Base-by-base conservation (phyloP, 805 yeast genomes). In the Wickerhamiella bombiphila region DNA sequence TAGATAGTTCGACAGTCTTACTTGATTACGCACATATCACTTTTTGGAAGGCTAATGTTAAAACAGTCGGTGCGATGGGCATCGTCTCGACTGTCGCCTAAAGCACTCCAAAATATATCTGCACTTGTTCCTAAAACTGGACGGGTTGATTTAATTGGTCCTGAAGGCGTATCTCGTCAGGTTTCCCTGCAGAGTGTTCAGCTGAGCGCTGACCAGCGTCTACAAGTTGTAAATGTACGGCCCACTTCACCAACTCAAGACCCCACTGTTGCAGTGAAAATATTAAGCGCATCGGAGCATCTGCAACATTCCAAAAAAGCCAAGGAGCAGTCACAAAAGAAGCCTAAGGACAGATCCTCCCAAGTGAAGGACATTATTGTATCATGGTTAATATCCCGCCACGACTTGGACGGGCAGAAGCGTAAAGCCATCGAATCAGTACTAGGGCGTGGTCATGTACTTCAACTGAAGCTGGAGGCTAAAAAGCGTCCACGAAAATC, bases 401-500 rank as follows among this genome's bases (percentile, higher is more conserved):
- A 51, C 32, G 61, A 57, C 38, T 44, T 57, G 2, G 45, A 46
- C 14, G 48, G 53, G 6, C 60, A 55, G 39, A 57, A 57, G 34
- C 37, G 45, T 18, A 44, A 40, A 20, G 58, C 59, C 21, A 49
- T 57, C 7, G 52, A 52, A 30, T 53, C 58, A 0, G 48, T 55
- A 4, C 44, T 57, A 13, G 19, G 38, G 17, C 44, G 54, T 6
- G 60, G 60, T 9, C 49, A 55, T 38, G 42, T 39, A 24, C 45
- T 53, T 13, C 49, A 47, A 15, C 34, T 57, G 5, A 34, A 42
- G 11, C 39, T 57, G n/a, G 50, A 46, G 16, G 35, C 42, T 28
- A 48, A 45, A 16, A 37, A 34, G 14, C 28, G 39, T 14, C 19
- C 31, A 5, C 39, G 34, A 2, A 37, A 35, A 3, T 15, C 32